phyloP scores from a whole-genome alignment of 1,284 basidiomycete species.

The Volvariella surrecta region DNA sequence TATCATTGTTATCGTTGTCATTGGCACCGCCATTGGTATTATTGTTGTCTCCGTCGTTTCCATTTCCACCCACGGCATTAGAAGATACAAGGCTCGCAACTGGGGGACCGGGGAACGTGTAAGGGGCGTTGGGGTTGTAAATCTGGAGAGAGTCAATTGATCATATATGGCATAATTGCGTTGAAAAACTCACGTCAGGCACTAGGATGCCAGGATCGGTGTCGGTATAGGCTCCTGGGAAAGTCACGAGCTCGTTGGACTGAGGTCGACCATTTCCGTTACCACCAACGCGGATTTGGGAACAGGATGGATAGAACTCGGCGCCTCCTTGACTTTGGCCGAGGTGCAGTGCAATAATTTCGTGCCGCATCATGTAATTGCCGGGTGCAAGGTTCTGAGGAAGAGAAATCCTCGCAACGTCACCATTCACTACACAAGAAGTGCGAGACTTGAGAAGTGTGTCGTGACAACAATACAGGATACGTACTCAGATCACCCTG shows the following conservation, averaged over 20 bases:
- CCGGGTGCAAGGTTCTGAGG: conserved; percentile 49
- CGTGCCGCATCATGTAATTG: conserved; percentile 62
- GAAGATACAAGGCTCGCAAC: conserved; percentile 32
- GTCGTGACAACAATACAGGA: no score
- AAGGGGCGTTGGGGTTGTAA: conserved; percentile 26
- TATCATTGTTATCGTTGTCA: neutral
- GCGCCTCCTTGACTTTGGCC: conserved; percentile 42
- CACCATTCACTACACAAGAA: conserved; percentile 17
- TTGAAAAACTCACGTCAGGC: conserved; percentile 24
- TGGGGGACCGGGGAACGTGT: conserved; percentile 43
- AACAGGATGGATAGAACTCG: conserved; percentile 69
- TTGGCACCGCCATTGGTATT: conserved; percentile 1
- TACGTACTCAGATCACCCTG: conserved; percentile 17
- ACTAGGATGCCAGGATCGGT: conserved; percentile 52
- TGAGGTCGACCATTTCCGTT: conserved; percentile 34
- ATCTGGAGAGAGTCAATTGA: neutral
- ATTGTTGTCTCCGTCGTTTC: conserved; percentile 3
- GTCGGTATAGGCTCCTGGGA: conserved; percentile 60
- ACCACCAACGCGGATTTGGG: conserved; percentile 51
- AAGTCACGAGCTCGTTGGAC: conserved; percentile 36
- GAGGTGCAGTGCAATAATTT: conserved; percentile 64
- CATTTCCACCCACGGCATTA: no score
- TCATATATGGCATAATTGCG: neutral
- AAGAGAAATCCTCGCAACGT: conserved; percentile 38
- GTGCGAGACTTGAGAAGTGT: no score